Percentiles rank a stretch among this genome's conserved stretches.
Conservation (phyloP, 306 rosid species). For the Citrullus amarus region DNA sequence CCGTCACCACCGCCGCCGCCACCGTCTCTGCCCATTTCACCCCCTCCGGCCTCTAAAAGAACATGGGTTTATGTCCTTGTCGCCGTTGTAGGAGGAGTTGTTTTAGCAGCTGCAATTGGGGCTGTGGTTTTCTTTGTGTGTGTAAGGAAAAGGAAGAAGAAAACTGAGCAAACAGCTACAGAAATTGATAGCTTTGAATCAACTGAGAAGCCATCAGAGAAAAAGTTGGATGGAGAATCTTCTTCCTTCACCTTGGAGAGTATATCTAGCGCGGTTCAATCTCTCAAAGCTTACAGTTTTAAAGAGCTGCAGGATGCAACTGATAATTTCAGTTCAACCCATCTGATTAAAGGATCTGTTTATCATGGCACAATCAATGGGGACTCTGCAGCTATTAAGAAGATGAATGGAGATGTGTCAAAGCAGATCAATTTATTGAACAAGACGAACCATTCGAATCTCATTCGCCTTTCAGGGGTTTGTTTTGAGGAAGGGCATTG, state of each 20-base stretch:
- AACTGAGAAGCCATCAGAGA: conserved; percentile 17
- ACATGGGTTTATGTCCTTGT: conserved; percentile 53
- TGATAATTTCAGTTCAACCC: conserved; percentile 38
- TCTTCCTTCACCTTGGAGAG: conserved; percentile 30
- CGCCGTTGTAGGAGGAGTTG: conserved; percentile 31
- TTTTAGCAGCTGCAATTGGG: not conserved
- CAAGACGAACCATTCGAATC: conserved; percentile 67
- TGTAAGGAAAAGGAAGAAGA: not conserved
- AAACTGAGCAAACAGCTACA: not conserved
- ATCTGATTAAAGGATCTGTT: conserved; percentile 47
- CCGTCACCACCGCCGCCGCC: conserved; percentile 10
- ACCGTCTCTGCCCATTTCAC: conserved; percentile 7
- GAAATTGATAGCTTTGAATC: conserved; percentile 25
- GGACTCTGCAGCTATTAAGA: conserved; percentile 56
- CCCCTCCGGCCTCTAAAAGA: conserved; percentile 30
- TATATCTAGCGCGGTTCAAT: conserved; percentile 43
- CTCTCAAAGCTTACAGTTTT: conserved; percentile 48
- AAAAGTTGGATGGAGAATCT: conserved; percentile 20
- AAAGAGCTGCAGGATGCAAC: conserved; percentile 65
- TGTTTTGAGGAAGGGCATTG: conserved; percentile 60
- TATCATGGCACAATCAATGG: conserved; percentile 43
- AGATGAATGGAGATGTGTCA: conserved; percentile 52
- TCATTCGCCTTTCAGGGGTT: conserved; percentile 65
- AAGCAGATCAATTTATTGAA: conserved; percentile 51
- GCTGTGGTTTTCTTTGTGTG: conserved; percentile 1